A percentile compares a stretch with the other conserved stretches of the same genome.
phyloP scores from a whole-genome alignment of 768 basidiomycete genomes.

The Cyathus striatus region DNA sequence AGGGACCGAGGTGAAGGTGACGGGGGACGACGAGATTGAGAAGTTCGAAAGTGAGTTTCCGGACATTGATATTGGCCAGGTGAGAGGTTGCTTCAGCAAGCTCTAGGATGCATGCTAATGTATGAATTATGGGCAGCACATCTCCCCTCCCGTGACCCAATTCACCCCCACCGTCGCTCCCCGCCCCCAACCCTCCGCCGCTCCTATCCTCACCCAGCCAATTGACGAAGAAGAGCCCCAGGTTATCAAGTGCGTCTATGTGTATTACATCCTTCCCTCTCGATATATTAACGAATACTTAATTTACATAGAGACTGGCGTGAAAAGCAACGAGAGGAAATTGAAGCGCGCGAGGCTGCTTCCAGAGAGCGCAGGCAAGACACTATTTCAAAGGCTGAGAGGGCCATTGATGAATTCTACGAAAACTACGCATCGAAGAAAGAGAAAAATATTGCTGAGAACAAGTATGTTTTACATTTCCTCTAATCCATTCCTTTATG shows the following conservation, averaged over 20 bases:
- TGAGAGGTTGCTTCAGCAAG: too few species aligned
- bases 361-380: constrained; percentile 76
- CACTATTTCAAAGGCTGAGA: constrained; percentile 78
- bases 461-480: constrained; percentile 60
- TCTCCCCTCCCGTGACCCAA: constrained; percentile 28
- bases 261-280: too few species aligned
- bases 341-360: constrained; percentile 75
- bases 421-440: constrained; percentile 85
- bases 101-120: too few species aligned
- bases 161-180: constrained; percentile 66
- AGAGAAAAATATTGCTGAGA: constrained; percentile 86
- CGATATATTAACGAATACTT: too few species aligned
- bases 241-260: constrained; percentile 78
- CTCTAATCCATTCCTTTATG: neutral
- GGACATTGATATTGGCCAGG: constrained; percentile 53
- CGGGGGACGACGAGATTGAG: constrained; percentile 81
- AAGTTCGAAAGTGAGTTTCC: constrained; percentile 86
- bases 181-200: constrained; percentile 68
- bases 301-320: constrained; percentile 88
- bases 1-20: constrained; percentile 61
- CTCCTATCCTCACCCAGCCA: constrained; percentile 66
- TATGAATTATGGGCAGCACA: constrained; percentile 21
- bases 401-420: constrained; percentile 86
- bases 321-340: constrained; percentile 79
- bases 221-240: constrained; percentile 79